Conservation (phyloP, 192 early-diverging fungal genomes). For the Glomus cerebriforme region DNA sequence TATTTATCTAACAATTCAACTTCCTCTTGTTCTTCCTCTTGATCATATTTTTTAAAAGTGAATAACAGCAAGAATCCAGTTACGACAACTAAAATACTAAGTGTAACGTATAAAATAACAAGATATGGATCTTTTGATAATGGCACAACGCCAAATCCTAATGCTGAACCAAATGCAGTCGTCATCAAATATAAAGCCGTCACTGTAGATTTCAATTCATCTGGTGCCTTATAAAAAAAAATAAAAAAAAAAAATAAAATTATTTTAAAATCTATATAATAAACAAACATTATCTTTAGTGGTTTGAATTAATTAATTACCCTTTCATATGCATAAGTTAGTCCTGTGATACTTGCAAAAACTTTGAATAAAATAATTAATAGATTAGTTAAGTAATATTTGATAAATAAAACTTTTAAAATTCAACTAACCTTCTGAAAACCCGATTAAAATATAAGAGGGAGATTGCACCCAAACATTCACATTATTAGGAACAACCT, state of each 20-base stretch:
- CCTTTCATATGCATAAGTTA: too few relatives aligned
- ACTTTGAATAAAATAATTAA: too few relatives aligned
- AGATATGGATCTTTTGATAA: slow-evolving; percentile 60
- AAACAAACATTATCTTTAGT: neutral
- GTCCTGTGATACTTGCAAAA: too few relatives aligned
- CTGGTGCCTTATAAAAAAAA: slow-evolving; percentile 44
- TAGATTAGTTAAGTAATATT: neutral
- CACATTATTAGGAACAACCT: slow-evolving; percentile 51
- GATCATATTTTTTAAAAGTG: slow-evolving; percentile 34
- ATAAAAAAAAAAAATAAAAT: neutral
- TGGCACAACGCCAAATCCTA: slow-evolving; percentile 60
- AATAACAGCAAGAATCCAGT: slow-evolving; percentile 29
- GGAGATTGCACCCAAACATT: slow-evolving; percentile 60
- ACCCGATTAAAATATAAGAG: slow-evolving; percentile 64
- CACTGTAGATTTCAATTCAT: slow-evolving; percentile 68
- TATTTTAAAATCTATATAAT: neutral
- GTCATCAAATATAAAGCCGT: slow-evolving; percentile 70
- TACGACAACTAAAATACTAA: slow-evolving; percentile 38
- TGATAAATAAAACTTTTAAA: neutral
- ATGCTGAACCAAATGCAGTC: slow-evolving; percentile 53
- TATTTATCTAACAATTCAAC: too few relatives aligned
- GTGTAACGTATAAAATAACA: slow-evolving; percentile 62
- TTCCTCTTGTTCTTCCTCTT: neutral
- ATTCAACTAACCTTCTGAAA: slow-evolving; percentile 49
- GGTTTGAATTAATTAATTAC: too few relatives aligned